phyloP scores from a whole-genome alignment of 768 basidiomycete genomes.

The Inosperma sp. region DNA sequence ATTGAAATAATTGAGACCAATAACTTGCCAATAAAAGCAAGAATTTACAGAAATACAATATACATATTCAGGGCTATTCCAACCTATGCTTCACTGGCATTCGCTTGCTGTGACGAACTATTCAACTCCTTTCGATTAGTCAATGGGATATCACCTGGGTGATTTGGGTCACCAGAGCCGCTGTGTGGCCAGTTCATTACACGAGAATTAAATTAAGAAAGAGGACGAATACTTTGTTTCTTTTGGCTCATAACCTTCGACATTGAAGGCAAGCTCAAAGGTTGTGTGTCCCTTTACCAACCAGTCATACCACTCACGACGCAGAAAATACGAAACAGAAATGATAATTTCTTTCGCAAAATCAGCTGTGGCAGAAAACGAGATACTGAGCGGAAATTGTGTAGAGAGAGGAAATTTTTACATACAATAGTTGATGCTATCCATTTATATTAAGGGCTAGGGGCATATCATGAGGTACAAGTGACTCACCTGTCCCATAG shows the following conservation, averaged over 20 bases:
- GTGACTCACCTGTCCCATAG: conserved; percentile 61
- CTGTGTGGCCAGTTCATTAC: too few relatives aligned
- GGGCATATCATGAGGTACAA: conserved; percentile 10
- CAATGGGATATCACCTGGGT: background rate
- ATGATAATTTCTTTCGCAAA: conserved; percentile 59
- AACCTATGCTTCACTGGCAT: too few relatives aligned
- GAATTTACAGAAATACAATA: too few relatives aligned
- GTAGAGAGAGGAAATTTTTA: background rate
- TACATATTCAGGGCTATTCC: too few relatives aligned
- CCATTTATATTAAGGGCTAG: background rate
- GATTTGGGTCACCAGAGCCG: too few relatives aligned
- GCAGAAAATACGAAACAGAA: conserved; percentile 34
- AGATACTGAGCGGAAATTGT: background rate
- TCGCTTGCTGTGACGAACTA: too few relatives aligned
- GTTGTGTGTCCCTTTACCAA: conserved; percentile 4
- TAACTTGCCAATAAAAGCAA: too few relatives aligned
- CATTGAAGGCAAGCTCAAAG: conserved; percentile 16
- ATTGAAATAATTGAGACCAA: too few relatives aligned
- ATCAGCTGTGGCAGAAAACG: conserved; percentile 42
- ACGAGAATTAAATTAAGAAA: background rate
- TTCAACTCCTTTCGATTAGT: too few relatives aligned
- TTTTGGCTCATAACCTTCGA: conserved; percentile 4
- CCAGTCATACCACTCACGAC: conserved; percentile 11
- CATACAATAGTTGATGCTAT: conserved; percentile 32
- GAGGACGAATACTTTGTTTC: background rate